A percentile compares a stretch with the other conserved stretches of the same genome.
Conservation (phyloP, 305 asterid species). For the Striga hermonthica region DNA sequence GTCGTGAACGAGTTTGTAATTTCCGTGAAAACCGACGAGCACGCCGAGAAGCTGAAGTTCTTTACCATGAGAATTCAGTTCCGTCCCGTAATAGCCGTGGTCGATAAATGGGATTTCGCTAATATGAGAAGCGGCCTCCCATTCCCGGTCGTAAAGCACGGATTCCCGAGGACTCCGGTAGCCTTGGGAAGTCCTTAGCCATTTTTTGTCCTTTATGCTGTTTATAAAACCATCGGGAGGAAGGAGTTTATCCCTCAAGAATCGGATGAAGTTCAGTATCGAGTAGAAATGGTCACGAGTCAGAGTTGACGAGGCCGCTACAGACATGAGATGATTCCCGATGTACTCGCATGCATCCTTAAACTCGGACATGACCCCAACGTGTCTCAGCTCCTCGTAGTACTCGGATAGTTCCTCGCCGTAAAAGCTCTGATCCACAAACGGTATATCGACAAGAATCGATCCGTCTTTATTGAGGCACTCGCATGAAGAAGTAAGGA, state of each 20-base stretch:
- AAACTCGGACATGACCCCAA: not conserved
- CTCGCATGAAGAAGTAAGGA: not conserved
- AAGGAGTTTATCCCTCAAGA: not conserved
- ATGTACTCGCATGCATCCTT: not conserved
- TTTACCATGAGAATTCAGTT: not conserved
- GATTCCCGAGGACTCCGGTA: not conserved
- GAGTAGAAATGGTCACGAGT: not conserved
- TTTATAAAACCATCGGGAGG: not conserved
- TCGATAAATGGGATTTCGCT: not conserved
- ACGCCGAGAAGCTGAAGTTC: constrained; percentile 10
- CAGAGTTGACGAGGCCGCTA: not conserved
- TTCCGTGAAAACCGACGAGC: not conserved
- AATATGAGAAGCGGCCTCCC: constrained; percentile 3
- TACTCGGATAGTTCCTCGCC: not conserved
- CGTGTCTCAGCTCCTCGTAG: not conserved
- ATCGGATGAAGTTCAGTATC: constrained; percentile 1
- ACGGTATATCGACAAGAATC: not conserved
- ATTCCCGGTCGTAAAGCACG: not conserved
- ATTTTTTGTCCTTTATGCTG: not conserved
- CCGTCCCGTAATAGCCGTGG: not conserved
- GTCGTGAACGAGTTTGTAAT: not conserved
- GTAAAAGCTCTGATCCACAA: not conserved
- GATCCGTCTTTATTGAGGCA: not conserved
- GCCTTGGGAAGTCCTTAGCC: constrained; percentile 5
- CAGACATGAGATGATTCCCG: constrained; percentile 2